Evolutionary conservation across 305 asterid species (phyloP).

Genomic region (Fraxinus sp.): DNA sequence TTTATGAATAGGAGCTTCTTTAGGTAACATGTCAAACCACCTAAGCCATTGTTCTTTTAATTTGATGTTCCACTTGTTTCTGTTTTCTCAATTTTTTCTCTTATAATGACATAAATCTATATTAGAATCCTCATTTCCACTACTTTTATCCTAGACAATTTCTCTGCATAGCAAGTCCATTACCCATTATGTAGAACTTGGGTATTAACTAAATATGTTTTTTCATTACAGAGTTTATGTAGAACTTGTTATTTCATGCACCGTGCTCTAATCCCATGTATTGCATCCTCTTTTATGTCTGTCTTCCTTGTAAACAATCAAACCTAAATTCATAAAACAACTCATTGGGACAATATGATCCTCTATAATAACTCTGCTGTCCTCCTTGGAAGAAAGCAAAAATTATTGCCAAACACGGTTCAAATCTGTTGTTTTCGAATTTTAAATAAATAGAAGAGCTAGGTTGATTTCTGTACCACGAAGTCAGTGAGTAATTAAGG

Average conservation of each 20-base stretch:
- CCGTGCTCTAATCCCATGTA: background rate
- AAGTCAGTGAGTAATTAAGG: slow-evolving; percentile 4
- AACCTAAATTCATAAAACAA: background rate
- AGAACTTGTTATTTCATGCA: background rate
- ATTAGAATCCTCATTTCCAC: background rate
- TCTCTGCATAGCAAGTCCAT: background rate
- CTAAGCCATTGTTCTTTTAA: background rate
- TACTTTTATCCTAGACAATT: background rate
- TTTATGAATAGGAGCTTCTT: background rate
- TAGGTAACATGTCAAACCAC: background rate
- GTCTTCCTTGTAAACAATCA: background rate
- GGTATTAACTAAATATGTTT: background rate
- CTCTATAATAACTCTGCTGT: background rate
- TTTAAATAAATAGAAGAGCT: slow-evolving; percentile 1
- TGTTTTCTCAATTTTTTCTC: background rate
- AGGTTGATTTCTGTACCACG: background rate
- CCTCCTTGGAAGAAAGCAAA: background rate
- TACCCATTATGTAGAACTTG: background rate
- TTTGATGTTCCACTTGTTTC: background rate
- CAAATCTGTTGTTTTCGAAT: background rate
- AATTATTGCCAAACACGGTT: background rate
- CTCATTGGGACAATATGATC: background rate
- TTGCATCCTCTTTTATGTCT: background rate
- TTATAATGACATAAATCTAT: background rate
- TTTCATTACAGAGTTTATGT: background rate